phyloP scores from a whole-genome alignment of 345 rosid genomes.

The Brassica nigra region DNA sequence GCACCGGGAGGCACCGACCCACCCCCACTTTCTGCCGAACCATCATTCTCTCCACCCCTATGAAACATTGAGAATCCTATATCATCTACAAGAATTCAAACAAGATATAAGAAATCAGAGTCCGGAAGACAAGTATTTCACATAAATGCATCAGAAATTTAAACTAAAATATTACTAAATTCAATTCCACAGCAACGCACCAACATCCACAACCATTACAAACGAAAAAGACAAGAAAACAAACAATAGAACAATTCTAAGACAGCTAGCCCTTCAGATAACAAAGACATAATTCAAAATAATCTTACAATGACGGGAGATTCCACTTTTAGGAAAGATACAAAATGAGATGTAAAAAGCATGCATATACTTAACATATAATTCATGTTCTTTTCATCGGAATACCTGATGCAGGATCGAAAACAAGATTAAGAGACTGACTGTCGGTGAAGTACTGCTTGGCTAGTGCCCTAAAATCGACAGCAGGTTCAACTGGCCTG shows the following conservation, averaged over 20 bases:
- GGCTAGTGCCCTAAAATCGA: constrained; percentile 85
- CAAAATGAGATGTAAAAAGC: constrained; percentile 2
- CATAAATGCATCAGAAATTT: constrained; percentile 15
- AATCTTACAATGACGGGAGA: background rate
- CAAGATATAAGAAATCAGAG: constrained; percentile 29
- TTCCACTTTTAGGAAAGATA: background rate
- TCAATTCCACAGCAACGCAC: constrained; percentile 9
- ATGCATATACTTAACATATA: background rate
- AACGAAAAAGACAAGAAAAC: background rate
- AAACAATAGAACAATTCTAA: constrained; percentile 6
- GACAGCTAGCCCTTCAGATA: constrained; percentile 14
- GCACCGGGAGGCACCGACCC: constrained; percentile 42
- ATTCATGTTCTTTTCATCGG: background rate
- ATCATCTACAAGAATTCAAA: constrained; percentile 51
- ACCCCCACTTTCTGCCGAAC: constrained; percentile 46
- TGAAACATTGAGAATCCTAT: constrained; percentile 55
- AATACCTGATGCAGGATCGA: constrained; percentile 78
- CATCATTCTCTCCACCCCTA: constrained; percentile 56
- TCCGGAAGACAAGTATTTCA: constrained; percentile 14
- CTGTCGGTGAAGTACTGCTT: constrained; percentile 84
- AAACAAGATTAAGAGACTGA: constrained; percentile 76
- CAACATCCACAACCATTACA: constrained; percentile 17
- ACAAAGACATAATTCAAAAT: background rate
- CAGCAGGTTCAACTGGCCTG: constrained; percentile 62
- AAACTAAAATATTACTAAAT: background rate